Base-by-base conservation (phyloP, 2,329 filamentous ascomycete genomes). In the Aspergillus ochraceus region DNA sequence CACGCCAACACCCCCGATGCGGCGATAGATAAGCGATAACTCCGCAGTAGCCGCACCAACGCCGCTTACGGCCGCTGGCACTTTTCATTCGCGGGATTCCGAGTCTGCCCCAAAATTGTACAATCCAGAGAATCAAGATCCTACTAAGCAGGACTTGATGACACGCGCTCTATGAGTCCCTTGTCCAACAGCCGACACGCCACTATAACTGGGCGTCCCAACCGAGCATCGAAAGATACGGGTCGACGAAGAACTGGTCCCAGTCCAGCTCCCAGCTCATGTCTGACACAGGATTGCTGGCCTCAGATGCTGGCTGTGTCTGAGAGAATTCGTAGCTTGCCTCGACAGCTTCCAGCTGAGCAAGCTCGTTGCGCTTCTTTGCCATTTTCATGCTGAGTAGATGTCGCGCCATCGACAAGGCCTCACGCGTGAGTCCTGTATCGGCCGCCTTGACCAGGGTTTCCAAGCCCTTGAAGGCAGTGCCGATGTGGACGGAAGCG, bases 201-300 rank as follows among this genome's bases (percentile, higher is more conserved):
- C 22, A 32, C 55, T 64, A 63, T 17, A 68, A 12, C 53, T 62
- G 56, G 10, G 67, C 2, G 6, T 68, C 70, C 36, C 58, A 50
- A 45, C 65, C 65, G 29, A 72, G 36, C 54, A 71, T 67, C 0
- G 68, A 64, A 5, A 71, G 9, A 64, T 70, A 72, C 54, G 71
- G 71, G 45, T 73, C 71, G 4, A 71, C 58, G 24, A 73, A 61
- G 20, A 73, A 68, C n/a, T 72, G 70, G 42, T 73, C 69, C 71
- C 68, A 73, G 52, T 70, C 64, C 19, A 64, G 0, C 5, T 20
- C 62, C 70, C 70, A 72, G 9, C 29, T 53, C 4, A 70, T 60
- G n/a, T 70, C 69, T 47, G 68, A 61, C 22, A 67, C 20, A 9
- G 57, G 5, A 5, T 20, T 19, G 51, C 62, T 61, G 19, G 50